A percentile compares a stretch with the other conserved stretches of the same genome.
phyloP scores from a whole-genome alignment of 768 basidiomycete species.

The Leccinum aurantiacum region DNA sequence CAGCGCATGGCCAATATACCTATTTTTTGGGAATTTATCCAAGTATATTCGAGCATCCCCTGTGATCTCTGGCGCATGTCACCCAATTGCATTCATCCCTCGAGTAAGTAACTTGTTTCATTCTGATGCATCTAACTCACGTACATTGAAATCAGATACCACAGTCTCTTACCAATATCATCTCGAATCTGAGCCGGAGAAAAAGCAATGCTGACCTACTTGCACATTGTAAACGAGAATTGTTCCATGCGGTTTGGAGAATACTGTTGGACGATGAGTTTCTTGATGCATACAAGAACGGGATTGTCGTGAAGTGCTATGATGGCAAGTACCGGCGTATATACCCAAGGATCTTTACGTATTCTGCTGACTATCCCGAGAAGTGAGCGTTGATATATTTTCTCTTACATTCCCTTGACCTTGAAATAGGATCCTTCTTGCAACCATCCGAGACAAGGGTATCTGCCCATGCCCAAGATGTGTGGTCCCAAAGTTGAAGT shows the following conservation, averaged over 20 bases:
- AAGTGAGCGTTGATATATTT: background rate
- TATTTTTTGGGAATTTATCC: background rate
- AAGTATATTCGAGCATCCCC: background rate
- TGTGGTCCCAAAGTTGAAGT: constrained; percentile 12
- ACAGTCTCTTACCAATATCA: background rate
- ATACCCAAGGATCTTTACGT: constrained; percentile 3
- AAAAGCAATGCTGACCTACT: background rate
- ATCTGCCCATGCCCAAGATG: constrained; percentile 33
- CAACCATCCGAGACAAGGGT: constrained; percentile 26
- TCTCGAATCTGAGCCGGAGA: background rate
- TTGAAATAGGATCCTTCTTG: constrained; percentile 22
- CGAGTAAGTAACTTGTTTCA: background rate
- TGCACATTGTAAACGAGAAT: constrained; percentile 5
- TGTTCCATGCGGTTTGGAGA: constrained; percentile 8
- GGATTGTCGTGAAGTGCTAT: constrained; percentile 1
- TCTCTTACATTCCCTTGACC: too few species aligned
- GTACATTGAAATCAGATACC: background rate
- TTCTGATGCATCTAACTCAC: background rate
- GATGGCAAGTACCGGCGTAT: background rate
- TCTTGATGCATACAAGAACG: background rate
- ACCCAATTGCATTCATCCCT: constrained; percentile 5
- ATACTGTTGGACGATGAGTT: constrained; percentile 2
- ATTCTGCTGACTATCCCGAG: constrained; percentile 6
- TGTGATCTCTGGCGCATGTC: background rate
- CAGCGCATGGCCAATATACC: too few species aligned